These are phyloP conservation scores for Ganoderma meredithae DNA, from an alignment of 1,284 basidiomycete genomes.

Conservation along the genomic window DNA sequence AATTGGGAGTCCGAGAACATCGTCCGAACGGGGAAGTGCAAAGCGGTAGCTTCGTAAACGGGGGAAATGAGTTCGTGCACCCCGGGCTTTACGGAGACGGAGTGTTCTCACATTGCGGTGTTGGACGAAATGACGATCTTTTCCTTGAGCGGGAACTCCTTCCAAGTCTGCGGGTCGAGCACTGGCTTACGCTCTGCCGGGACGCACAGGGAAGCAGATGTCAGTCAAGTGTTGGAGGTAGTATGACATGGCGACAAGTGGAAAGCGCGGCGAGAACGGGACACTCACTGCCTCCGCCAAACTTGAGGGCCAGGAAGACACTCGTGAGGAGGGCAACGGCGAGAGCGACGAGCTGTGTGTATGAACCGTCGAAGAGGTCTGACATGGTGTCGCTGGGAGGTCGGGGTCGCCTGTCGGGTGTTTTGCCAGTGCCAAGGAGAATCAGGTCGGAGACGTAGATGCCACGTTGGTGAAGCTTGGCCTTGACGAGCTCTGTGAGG, in stretches of 20 bases:
- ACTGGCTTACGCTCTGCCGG: slow-evolving; percentile 64
- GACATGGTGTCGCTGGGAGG: slow-evolving; percentile 28
- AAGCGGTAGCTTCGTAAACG: slow-evolving; percentile 83
- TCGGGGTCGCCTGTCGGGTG: slow-evolving; percentile 12
- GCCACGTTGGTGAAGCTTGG: slow-evolving; percentile 57
- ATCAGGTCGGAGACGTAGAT: slow-evolving; percentile 67
- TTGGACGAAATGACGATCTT: slow-evolving; percentile 94
- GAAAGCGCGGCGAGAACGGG: slow-evolving; percentile 10
- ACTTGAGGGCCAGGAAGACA: slow-evolving; percentile 52
- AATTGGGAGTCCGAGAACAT: slow-evolving; percentile 91
- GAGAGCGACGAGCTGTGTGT: slow-evolving; percentile 47
- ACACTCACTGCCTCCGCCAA: slow-evolving; percentile 49
- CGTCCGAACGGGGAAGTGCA: slow-evolving; percentile 74
- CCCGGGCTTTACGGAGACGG: slow-evolving; percentile 2
- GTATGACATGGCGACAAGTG: slow-evolving; percentile 4
- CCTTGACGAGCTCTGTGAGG: slow-evolving; percentile 49
- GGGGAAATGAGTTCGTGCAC: slow-evolving; percentile 13
- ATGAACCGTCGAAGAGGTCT: slow-evolving; percentile 33
- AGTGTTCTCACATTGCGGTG: slow-evolving; percentile 82
- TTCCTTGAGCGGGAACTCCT: slow-evolving; percentile 82
- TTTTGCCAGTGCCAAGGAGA: slow-evolving; percentile 63
- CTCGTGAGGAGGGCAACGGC: slow-evolving; percentile 46
- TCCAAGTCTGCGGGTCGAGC: slow-evolving; percentile 81
- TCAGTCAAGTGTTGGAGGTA: slow-evolving; percentile 15
- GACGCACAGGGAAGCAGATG: slow-evolving; percentile 15